These are phyloP conservation scores for Cinnamomum chago DNA, from an alignment of 164 flowering plant species.

Conservation along the genomic window DNA sequence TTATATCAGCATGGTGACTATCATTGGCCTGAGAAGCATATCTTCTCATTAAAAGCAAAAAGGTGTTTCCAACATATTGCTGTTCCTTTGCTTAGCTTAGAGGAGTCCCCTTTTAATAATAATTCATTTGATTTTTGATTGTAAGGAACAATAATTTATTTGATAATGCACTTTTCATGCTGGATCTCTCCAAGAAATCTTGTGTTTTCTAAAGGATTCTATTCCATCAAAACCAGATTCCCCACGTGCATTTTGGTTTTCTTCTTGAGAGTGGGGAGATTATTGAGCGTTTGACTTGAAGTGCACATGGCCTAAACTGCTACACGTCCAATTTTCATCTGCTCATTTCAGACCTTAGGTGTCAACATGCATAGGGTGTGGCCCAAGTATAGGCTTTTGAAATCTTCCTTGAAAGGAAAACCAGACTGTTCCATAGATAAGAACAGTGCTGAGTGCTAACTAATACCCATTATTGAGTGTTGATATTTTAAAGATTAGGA, in stretches of 20 bases:
- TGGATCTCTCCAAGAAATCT: neutral
- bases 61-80: neutral
- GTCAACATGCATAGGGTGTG: neutral
- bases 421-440: neutral
- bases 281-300: neutral
- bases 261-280: neutral
- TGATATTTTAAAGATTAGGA: neutral
- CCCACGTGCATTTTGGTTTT: neutral
- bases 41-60: neutral
- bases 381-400: neutral
- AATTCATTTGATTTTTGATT: too few relatives aligned
- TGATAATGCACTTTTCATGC: neutral
- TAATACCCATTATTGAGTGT: neutral
- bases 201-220: neutral
- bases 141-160: too few relatives aligned
- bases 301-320: neutral
- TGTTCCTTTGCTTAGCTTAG: neutral
- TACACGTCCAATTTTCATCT: neutral
- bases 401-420: neutral
- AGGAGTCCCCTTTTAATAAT: neutral
- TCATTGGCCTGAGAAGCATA: neutral
- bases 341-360: neutral
- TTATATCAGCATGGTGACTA: too few relatives aligned
- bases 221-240: neutral
- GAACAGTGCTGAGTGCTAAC: neutral